Base-by-base conservation (phyloP, 495 filamentous ascomycete species). In the Penicillium daleae region DNA sequence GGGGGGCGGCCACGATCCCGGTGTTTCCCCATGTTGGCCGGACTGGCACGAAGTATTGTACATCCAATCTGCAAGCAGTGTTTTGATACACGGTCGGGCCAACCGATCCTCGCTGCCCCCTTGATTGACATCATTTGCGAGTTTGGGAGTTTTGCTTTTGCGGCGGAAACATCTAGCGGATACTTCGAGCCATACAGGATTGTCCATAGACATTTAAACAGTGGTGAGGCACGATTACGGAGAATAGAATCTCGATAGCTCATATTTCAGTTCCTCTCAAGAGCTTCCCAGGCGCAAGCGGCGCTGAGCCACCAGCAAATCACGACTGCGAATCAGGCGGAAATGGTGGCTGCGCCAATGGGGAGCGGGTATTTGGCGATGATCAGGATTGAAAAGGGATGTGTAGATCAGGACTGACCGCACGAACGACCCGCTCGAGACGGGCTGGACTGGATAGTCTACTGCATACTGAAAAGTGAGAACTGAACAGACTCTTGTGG, bases 351-450 rank as follows among this genome's bases (percentile, higher is more conserved):
- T 12, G 40, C 40, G 27, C 56, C 56, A 57, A 57, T 57, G 29
- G 26, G 3, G 19, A 21, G 27, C 15, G 27, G 7, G 31, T 15
- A 2, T 13, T 21, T 33, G 27, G 40, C 26, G 56, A 48, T 33
- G 26, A 52, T 40, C 32, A 35, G 54, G 31, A 12, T 56, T 56
- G 22, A 50, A 57, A 57, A n/a, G 37, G 51, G 52, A 40, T 5
- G 31, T 50, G 58, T 46, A 39, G 54, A 65, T 58, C 63, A 57
- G 53, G 33, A 65, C 56, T 65, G 51, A 44, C 19, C 26, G 57
- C 57, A 51, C 17, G 37, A 44, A 57, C 10, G 42, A 26, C 57
- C 50, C 27, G 50, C 50, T 24, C 26, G 22, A 22, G 31, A 12
- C 19, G 42, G 57, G 19, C 44, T 27, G 46, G 55, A 57, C 35